A percentile compares a stretch with the other conserved stretches of the same genome.
phyloP scores from a whole-genome alignment of 2,329 filamentous ascomycete genomes.

The Cercospora sp. region DNA sequence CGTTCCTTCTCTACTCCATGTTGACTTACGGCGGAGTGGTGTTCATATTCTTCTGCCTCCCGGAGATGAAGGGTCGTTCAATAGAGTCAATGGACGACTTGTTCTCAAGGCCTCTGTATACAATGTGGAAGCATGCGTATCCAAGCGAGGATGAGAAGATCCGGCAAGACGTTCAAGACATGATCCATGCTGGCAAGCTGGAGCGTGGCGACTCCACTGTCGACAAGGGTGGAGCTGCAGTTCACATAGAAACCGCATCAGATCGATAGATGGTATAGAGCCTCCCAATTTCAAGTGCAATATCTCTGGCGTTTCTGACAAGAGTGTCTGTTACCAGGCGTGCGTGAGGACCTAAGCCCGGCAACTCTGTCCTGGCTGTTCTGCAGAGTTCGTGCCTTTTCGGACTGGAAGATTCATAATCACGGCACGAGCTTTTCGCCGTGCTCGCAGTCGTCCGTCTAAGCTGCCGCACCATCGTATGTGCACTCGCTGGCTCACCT shows the following conservation, averaged over 20 bases:
- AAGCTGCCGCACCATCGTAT: neutral
- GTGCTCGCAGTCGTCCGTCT: neutral
- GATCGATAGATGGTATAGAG: neutral
- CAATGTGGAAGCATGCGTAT: slow-evolving; percentile 27
- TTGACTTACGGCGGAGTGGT: slow-evolving; percentile 26
- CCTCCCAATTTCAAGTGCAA: neutral
- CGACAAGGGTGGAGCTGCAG: slow-evolving; percentile 7
- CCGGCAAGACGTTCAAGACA: slow-evolving; percentile 25
- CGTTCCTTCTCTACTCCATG: slow-evolving; percentile 26
- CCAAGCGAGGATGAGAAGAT: slow-evolving; percentile 30
- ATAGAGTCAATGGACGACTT: slow-evolving; percentile 32
- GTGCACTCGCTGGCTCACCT: neutral
- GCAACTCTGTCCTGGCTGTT: neutral
- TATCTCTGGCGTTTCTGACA: neutral
- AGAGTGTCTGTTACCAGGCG: neutral
- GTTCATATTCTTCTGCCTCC: slow-evolving; percentile 28
- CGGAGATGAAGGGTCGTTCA: slow-evolving; percentile 26
- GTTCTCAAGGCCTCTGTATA: slow-evolving; percentile 25
- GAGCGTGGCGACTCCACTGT: slow-evolving; percentile 15
- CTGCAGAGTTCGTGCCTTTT: neutral
- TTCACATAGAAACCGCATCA: slow-evolving; percentile 15
- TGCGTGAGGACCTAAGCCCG: neutral
- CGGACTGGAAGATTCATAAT: neutral
- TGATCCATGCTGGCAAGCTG: slow-evolving; percentile 18
- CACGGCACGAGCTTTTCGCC: neutral